These are phyloP conservation scores for Phycomyces blakesleeanus DNA, from an alignment of 192 early-diverging fungal genomes.

Conservation along the genomic window DNA sequence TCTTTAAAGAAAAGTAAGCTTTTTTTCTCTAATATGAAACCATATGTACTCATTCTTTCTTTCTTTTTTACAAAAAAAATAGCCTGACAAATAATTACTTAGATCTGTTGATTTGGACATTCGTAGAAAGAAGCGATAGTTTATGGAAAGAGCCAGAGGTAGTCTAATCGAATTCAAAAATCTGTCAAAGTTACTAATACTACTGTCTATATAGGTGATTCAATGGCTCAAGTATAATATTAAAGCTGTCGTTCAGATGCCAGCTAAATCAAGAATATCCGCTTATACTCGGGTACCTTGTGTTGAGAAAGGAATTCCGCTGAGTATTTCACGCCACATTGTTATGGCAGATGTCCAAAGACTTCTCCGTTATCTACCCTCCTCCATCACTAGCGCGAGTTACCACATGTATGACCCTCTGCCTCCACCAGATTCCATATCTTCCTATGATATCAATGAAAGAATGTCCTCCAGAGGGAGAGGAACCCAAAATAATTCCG, in stretches of 20 bases:
- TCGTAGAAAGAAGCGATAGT: slow-evolving; percentile 67
- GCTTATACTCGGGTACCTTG: not conserved
- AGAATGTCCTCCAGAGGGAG: slow-evolving; percentile 25
- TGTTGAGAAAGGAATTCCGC: slow-evolving; percentile 12
- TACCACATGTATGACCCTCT: slow-evolving; percentile 65
- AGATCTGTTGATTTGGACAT: slow-evolving; percentile 66
- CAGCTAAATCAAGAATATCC: not conserved
- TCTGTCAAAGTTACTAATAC: too few relatives aligned
- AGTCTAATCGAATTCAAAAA: not conserved
- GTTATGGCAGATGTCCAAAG: slow-evolving; percentile 48
- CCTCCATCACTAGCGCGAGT: slow-evolving; percentile 37
- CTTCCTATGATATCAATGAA: slow-evolving; percentile 28
- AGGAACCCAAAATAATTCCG: slow-evolving; percentile 27
- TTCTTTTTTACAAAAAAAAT: too few relatives aligned
- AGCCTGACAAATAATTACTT: slow-evolving; percentile 38
- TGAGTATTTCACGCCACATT: slow-evolving; percentile 31
- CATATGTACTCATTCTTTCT: too few relatives aligned
- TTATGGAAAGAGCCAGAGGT: slow-evolving; percentile 86
- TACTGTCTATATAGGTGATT: slow-evolving; percentile 41
- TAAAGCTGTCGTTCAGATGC: not conserved
- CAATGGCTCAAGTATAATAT: slow-evolving; percentile 41
- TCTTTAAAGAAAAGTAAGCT: slow-evolving; percentile 16
- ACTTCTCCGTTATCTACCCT: slow-evolving; percentile 49
- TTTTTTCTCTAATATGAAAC: not conserved
- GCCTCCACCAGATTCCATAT: slow-evolving; percentile 51